Percentiles rank a stretch among this genome's conserved stretches.
phyloP scores from a whole-genome alignment of 176 grass and related monocot genomes.

The Ampelocalamus luodianensis region DNA sequence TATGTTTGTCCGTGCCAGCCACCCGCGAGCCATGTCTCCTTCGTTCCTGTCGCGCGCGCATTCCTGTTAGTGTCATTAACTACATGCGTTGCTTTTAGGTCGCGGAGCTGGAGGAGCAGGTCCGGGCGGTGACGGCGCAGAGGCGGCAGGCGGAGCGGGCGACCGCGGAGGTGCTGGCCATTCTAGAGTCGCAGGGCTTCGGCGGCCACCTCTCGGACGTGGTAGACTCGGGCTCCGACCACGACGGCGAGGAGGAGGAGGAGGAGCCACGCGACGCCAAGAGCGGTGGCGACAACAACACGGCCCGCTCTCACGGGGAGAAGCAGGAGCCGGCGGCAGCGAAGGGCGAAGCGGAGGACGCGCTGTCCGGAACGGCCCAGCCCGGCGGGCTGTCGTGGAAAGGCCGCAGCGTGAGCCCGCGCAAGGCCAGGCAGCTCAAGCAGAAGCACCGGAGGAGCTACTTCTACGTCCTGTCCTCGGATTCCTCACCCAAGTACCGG shows the following conservation, averaged over 20 bases:
- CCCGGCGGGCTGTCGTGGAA: conserved; percentile 83
- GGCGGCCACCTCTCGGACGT: conserved; percentile 58
- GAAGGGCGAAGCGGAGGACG: conserved; percentile 48
- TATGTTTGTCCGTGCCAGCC: no score
- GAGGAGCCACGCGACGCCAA: background rate
- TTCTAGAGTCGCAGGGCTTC: conserved; percentile 71
- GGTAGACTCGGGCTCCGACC: conserved; percentile 59
- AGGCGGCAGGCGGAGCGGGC: conserved; percentile 78
- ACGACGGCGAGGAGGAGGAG: conserved; percentile 37
- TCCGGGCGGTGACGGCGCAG: conserved; percentile 68
- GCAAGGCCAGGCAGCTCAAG: conserved; percentile 64
- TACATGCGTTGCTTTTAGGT: conserved; percentile 49
- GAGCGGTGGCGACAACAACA: background rate
- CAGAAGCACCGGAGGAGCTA: conserved; percentile 56
- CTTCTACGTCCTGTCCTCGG: conserved; percentile 51
- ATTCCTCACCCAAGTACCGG: conserved; percentile 81
- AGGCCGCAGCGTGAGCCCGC: conserved; percentile 74
- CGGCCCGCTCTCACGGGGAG: background rate
- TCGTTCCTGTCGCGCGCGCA: background rate
- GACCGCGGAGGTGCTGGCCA: conserved; percentile 59
- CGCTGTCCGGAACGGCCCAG: conserved; percentile 54
- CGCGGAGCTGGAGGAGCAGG: conserved; percentile 87
- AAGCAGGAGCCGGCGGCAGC: background rate
- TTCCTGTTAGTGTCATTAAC: background rate
- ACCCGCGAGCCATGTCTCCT: background rate